Base-by-base conservation (phyloP, 1,284 basidiomycete species). In the Porogramme epimiltina region DNA sequence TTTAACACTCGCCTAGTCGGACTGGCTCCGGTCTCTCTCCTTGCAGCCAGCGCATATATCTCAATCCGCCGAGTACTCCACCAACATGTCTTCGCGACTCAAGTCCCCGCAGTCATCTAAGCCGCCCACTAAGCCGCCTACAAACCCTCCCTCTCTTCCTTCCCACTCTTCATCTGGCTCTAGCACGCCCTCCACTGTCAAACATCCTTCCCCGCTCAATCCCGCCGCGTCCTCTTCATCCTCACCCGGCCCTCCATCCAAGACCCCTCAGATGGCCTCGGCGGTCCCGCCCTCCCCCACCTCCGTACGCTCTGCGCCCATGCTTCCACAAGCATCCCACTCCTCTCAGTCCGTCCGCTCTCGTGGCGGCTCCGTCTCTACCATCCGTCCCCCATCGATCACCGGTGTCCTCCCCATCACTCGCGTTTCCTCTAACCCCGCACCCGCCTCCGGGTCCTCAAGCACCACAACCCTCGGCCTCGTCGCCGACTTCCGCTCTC, bases 351-450 rank as follows among this genome's bases (percentile, higher is more conserved):
- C 52, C 4, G 46, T 48, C 9, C 56, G 56, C 15, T 39, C 37
- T 13, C 56, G 60, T 15, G 60, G 58, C 15, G 48, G 34, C 13
- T 63, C 62, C 10, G 57, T 56, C 23, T 64, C 63, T 1, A 62
- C 59, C 40, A 61, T 64, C 48, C 61, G 58, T 6, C 47, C 56
- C 2, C 52, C 58, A 4, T 49, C 58, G 6, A 43, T 47, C 18
- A 47, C 53, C 2, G 18, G 45, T 36, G 24, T 10, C 16, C 16
- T 31, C 10, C 34, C 53, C 1, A 53, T 68, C 34, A 42, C 57
- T 3, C 65, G 67, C 45, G 47, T 49, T 26, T 38, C 31, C n/a
- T 68, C 66, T 15, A 66, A 61, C 42, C 63, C 64, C 4, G 45
- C 63, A 1, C 63, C 63, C 1, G 49, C 46, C 24, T 39, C 51